Percentiles rank a stretch among this genome's conserved stretches.
Evolutionary conservation across 306 rosid species (phyloP).

Genomic region (Casuarina glauca): DNA sequence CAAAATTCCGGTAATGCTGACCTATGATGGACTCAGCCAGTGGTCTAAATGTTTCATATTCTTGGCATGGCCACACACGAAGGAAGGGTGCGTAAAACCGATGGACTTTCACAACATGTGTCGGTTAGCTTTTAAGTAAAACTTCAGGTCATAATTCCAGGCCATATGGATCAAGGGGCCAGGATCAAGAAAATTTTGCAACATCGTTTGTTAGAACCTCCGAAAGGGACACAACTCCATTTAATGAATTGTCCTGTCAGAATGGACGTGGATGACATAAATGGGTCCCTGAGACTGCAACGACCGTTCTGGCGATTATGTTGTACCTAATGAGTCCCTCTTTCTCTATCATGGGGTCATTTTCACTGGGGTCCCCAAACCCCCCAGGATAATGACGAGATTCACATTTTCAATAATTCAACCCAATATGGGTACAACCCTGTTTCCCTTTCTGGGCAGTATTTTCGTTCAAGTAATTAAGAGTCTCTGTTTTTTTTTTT

Average conservation of each 20-base stretch:
- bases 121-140: no score
- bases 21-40: no score
- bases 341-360: slow-evolving; percentile 31
- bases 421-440: background rate
- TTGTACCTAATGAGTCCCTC: slow-evolving; percentile 31
- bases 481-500: background rate
- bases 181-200: background rate
- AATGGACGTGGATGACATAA: slow-evolving; percentile 28
- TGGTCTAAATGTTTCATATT: no score
- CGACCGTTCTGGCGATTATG: slow-evolving; percentile 38
- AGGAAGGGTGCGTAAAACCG: no score
- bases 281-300: slow-evolving; percentile 33
- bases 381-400: no score
- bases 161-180: slow-evolving; percentile 47
- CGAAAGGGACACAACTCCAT: slow-evolving; percentile 31
- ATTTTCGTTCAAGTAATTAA: background rate
- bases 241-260: slow-evolving; percentile 12
- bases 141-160: background rate
- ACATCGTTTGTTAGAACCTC: slow-evolving; percentile 29
- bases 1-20: no score
- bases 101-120: no score
- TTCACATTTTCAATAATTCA: slow-evolving; percentile 49
- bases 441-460: background rate
- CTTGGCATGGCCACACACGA: no score
- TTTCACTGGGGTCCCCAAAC: slow-evolving; percentile 42